A percentile compares a stretch with the other conserved stretches of the same genome.
These are phyloP conservation scores for Boletellus emodensis DNA, from an alignment of 768 basidiomycete genomes.

Conservation along the genomic window DNA sequence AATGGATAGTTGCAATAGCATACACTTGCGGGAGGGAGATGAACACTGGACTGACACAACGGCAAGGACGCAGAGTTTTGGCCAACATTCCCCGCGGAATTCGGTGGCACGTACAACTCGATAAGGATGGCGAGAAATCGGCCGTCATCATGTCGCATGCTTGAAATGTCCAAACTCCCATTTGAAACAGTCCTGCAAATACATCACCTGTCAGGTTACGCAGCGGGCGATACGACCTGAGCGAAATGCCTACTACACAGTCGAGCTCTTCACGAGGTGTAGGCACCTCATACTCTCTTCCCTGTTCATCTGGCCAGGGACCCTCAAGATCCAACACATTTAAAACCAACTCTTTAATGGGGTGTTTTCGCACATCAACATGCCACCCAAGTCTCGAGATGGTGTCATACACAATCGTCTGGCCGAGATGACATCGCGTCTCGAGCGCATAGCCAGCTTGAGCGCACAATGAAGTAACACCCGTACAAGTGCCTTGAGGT, in stretches of 20 bases:
- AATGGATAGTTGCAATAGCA: neutral
- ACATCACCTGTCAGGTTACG: neutral
- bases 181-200: constrained; percentile 67
- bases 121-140: neutral
- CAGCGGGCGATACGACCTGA: neutral
- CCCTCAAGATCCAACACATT: constrained; percentile 48
- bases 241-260: constrained; percentile 48
- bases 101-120: no score
- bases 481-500: constrained; percentile 55
- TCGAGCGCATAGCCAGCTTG: constrained; percentile 66
- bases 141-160: constrained; percentile 4
- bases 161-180: constrained; percentile 66
- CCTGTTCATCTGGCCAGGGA: constrained; percentile 36
- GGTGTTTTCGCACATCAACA: constrained; percentile 52
- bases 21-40: neutral
- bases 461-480: constrained; percentile 48
- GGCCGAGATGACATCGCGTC: constrained; percentile 59
- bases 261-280: constrained; percentile 55
- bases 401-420: constrained; percentile 63
- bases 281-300: constrained; percentile 49
- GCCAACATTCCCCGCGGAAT: no score
- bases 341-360: constrained; percentile 52
- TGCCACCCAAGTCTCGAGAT: constrained; percentile 60
- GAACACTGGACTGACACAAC: constrained; percentile 2
- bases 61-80: neutral